Conservation (phyloP, 108 stramenopile species). For the Pseudonitzschia multistriata region DNA sequence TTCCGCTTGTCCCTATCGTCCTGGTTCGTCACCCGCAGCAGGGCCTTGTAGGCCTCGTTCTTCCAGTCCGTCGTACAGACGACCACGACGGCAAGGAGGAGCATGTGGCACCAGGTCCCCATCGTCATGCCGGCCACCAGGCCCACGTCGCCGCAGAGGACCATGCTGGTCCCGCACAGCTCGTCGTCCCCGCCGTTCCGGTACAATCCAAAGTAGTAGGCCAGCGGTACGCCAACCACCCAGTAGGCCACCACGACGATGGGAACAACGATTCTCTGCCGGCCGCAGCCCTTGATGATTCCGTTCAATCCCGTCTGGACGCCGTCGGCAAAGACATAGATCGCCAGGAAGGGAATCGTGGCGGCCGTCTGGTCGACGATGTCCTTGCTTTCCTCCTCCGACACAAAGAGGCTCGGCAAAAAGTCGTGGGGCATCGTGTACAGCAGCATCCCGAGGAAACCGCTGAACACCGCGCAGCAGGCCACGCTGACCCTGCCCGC, state of each 20-base stretch:
- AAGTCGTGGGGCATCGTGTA: constrained; percentile 43
- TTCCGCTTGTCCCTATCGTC: too few species aligned
- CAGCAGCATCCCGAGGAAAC: constrained; percentile 37
- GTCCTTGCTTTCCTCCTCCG: constrained; percentile 27
- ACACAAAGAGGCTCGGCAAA: constrained; percentile 52
- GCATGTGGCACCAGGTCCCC: constrained; percentile 67
- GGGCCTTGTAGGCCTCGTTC: constrained; percentile 35
- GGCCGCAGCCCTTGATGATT: constrained; percentile 64
- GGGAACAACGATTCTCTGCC: constrained; percentile 49
- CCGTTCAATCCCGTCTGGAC: constrained; percentile 61
- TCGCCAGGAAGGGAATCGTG: constrained; percentile 50
- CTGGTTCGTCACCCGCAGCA: constrained; percentile 16
- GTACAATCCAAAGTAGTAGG: constrained; percentile 53
- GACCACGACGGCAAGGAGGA: constrained; percentile 46
- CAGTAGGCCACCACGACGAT: constrained; percentile 65
- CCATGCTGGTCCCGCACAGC: neutral
- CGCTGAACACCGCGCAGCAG: constrained; percentile 27
- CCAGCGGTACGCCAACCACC: constrained; percentile 58
- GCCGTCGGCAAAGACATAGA: constrained; percentile 71
- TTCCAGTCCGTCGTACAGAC: constrained; percentile 37
- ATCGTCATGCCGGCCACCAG: constrained; percentile 56
- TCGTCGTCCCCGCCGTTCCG: constrained; percentile 17
- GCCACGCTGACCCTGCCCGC: constrained; percentile 41
- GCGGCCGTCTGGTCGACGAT: constrained; percentile 44
- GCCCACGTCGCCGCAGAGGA: constrained; percentile 64